Conservation (phyloP, 345 rosid species). For the Eucalyptus fibrosa region DNA sequence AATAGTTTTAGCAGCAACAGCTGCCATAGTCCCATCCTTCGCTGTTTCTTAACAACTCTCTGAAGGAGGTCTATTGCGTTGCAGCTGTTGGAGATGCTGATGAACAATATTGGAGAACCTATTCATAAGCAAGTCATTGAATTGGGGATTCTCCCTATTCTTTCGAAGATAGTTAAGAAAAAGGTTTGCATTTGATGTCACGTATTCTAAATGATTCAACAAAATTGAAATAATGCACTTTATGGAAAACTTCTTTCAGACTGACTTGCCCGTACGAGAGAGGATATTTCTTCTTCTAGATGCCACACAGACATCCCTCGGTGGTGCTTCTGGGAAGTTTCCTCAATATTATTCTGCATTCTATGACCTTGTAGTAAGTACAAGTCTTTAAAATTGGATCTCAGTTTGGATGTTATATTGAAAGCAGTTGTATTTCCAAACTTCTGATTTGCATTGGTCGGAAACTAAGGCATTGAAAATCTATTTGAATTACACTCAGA, state of each 20-base stretch:
- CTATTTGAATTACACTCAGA: slow-evolving; percentile 15
- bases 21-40: background rate
- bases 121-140: slow-evolving; percentile 77
- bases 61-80: background rate
- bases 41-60: background rate
- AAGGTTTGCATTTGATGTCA: slow-evolving; percentile 38
- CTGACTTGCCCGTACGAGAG: slow-evolving; percentile 83
- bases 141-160: slow-evolving; percentile 56
- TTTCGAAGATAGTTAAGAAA: slow-evolving; percentile 93
- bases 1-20: background rate
- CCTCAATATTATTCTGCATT: slow-evolving; percentile 85
- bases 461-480: background rate
- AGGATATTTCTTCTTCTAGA: slow-evolving; percentile 92
- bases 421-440: background rate
- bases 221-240: background rate
- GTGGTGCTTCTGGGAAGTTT: slow-evolving; percentile 84
- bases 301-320: slow-evolving; percentile 94
- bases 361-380: slow-evolving; percentile 89
- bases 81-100: slow-evolving; percentile 68
- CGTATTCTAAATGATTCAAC: background rate
- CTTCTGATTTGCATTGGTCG: background rate
- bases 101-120: slow-evolving; percentile 85
- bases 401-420: background rate
- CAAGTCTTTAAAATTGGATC: background rate
- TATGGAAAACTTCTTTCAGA: slow-evolving; percentile 19